phyloP scores from a whole-genome alignment of 176 grass and related monocot genomes.

The Oryza meridionalis region DNA sequence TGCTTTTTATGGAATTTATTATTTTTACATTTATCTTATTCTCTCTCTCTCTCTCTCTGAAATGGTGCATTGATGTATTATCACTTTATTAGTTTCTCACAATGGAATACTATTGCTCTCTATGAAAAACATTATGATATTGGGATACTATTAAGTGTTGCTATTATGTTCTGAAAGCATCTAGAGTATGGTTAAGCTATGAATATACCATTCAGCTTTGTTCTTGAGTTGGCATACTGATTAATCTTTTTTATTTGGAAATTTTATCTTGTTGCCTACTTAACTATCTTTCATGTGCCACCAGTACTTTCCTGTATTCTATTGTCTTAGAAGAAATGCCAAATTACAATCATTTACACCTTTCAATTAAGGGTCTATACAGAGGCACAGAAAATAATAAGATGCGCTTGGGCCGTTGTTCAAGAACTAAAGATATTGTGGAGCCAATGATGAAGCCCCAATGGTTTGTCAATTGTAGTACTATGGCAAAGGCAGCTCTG shows the following conservation, averaged over 20 bases:
- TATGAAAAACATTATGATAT: too few relatives aligned
- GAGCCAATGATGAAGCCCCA: background rate
- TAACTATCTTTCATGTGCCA: background rate
- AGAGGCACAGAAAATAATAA: background rate
- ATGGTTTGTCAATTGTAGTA: background rate
- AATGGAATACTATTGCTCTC: too few relatives aligned
- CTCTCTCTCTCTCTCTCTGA: too few relatives aligned
- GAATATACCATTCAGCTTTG: background rate
- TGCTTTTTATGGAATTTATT: background rate
- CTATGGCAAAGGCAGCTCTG: background rate
- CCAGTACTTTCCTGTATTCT: slow-evolving; percentile 14
- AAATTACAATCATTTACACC: slow-evolving; percentile 14
- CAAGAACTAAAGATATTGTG: background rate
- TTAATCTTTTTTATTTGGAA: slow-evolving; percentile 10
- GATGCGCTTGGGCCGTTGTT: background rate
- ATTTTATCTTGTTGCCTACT: background rate
- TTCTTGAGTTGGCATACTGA: slow-evolving; percentile 19
- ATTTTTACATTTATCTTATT: slow-evolving; percentile 9
- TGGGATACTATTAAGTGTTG: background rate
- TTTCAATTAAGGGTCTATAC: background rate
- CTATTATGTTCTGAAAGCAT: background rate
- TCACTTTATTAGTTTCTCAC: too few relatives aligned
- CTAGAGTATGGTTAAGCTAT: background rate
- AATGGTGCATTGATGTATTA: background rate
- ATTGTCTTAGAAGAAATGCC: background rate